These are phyloP conservation scores for Pythium pyrilobum DNA, from an alignment of 352 stramenopile genomes.

Conservation along the genomic window DNA sequence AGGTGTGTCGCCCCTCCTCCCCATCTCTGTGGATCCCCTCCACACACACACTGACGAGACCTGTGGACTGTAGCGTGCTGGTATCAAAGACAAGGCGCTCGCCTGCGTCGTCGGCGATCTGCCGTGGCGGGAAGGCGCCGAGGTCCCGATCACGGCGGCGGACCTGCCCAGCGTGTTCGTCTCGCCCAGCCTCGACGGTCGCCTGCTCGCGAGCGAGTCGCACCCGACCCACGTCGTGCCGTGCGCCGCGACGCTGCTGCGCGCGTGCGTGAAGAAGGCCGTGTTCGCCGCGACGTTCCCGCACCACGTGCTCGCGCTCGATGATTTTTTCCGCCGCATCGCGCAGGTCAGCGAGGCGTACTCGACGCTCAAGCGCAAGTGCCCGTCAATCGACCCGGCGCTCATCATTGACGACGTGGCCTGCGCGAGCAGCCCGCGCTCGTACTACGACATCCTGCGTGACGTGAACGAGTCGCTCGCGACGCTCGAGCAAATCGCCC, in stretches of 20 bases:
- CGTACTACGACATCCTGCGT: conserved; percentile 64
- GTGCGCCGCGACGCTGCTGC: conserved; percentile 53
- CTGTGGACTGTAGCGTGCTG: conserved; percentile 23
- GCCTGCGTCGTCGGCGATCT: conserved; percentile 54
- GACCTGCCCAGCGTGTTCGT: conserved; percentile 59
- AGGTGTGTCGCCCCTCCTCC: no score
- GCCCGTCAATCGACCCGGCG: conserved; percentile 31
- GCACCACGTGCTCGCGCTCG: conserved; percentile 39
- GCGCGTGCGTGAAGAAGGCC: conserved; percentile 42
- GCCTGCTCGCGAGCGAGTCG: conserved; percentile 27
- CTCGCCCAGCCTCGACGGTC: conserved; percentile 51
- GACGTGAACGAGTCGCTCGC: conserved; percentile 39
- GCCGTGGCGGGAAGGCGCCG: conserved; percentile 25
- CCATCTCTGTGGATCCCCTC: no score
- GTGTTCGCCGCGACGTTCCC: conserved; percentile 51
- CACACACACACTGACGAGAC: background rate
- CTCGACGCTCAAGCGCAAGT: conserved; percentile 42
- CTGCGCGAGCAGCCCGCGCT: conserved; percentile 9
- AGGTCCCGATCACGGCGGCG: conserved; percentile 19
- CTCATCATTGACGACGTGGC: conserved; percentile 17
- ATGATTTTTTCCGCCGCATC: conserved; percentile 48
- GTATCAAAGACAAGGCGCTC: conserved; percentile 75
- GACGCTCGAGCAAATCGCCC: conserved; percentile 49
- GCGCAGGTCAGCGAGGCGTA: conserved; percentile 26
- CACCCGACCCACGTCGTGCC: conserved; percentile 51